phyloP scores from a whole-genome alignment of 2,329 filamentous ascomycete genomes.

The Scedosporium dehoogii region DNA sequence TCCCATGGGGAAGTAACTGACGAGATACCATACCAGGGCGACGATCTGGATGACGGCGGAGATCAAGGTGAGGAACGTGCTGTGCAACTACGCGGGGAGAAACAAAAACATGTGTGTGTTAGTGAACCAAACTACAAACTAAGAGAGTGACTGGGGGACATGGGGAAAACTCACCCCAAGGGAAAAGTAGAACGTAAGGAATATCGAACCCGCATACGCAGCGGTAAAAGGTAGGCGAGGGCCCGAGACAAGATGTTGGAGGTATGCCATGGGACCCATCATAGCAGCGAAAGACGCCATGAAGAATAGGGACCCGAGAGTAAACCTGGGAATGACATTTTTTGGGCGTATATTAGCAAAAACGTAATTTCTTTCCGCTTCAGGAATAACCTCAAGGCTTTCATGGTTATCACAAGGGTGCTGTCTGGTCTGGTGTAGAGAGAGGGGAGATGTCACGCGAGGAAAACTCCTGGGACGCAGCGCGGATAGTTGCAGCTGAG shows the following conservation, averaged over 20 bases:
- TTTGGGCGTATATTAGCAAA: not conserved
- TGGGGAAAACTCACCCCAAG: slow-evolving; percentile 62
- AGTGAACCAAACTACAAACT: slow-evolving; percentile 8
- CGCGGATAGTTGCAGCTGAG: slow-evolving; percentile 25
- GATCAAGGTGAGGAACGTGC: slow-evolving; percentile 73
- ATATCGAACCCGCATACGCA: slow-evolving; percentile 90
- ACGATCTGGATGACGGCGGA: slow-evolving; percentile 76
- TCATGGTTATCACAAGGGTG: not conserved
- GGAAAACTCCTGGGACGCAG: slow-evolving; percentile 19
- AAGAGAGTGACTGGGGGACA: not conserved
- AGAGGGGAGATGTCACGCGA: slow-evolving; percentile 12
- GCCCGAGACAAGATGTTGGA: slow-evolving; percentile 73
- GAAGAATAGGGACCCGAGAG: slow-evolving; percentile 83
- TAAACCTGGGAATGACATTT: slow-evolving; percentile 58
- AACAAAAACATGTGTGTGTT: slow-evolving; percentile 12
- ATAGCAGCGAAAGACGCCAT: slow-evolving; percentile 86
- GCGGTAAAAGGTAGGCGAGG: slow-evolving; percentile 84
- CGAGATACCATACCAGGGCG: slow-evolving; percentile 81
- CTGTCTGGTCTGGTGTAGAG: not conserved
- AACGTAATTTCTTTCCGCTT: not conserved
- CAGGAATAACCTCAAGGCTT: not conserved
- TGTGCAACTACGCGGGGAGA: slow-evolving; percentile 58
- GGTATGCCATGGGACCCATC: slow-evolving; percentile 81
- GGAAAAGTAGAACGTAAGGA: slow-evolving; percentile 82
- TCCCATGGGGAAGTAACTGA: slow-evolving; percentile 98